These are phyloP conservation scores for Colletotrichum aenigma DNA, from an alignment of 2,329 filamentous ascomycete species.

Conservation along the genomic window DNA sequence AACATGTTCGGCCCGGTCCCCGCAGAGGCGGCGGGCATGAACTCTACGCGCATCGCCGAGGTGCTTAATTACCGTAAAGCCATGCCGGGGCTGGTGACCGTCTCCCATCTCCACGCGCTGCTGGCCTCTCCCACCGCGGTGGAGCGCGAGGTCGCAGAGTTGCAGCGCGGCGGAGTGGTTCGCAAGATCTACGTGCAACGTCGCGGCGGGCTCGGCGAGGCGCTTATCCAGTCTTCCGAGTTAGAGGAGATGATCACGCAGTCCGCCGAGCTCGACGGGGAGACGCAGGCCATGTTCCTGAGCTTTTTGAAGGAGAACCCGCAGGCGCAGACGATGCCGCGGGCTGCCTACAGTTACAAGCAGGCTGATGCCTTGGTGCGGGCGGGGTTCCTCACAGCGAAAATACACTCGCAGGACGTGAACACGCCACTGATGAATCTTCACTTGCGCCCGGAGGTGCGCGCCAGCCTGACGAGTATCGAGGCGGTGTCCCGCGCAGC, in stretches of 20 bases:
- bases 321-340: conserved; percentile 36
- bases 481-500: conserved; percentile 67
- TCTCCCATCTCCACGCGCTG: conserved; percentile 69
- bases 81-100: conserved; percentile 68
- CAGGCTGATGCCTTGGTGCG: conserved; percentile 65
- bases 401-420: conserved; percentile 20
- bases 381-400: conserved; percentile 69
- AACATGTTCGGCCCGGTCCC: conserved; percentile 71
- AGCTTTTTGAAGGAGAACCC: conserved; percentile 56
- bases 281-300: conserved; percentile 55
- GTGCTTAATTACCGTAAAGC: conserved; percentile 64
- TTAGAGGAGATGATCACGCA: conserved; percentile 40
- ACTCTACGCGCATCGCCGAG: conserved; percentile 65
- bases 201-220: conserved; percentile 66
- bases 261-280: conserved; percentile 29
- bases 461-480: conserved; percentile 62
- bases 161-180: conserved; percentile 60
- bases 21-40: conserved; percentile 62
- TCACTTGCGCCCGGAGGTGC: conserved; percentile 55
- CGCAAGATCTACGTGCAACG: conserved; percentile 68
- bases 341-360: conserved; percentile 1
- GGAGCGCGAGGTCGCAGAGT: conserved; percentile 70
- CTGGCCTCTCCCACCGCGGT: conserved; percentile 62
- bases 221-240: conserved; percentile 62
- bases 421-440: conserved; percentile 37